A percentile compares a stretch with the other conserved stretches of the same genome.
These are phyloP conservation scores for Mycena haematopus DNA, from an alignment of 768 basidiomycete genomes.

Conservation along the genomic window DNA sequence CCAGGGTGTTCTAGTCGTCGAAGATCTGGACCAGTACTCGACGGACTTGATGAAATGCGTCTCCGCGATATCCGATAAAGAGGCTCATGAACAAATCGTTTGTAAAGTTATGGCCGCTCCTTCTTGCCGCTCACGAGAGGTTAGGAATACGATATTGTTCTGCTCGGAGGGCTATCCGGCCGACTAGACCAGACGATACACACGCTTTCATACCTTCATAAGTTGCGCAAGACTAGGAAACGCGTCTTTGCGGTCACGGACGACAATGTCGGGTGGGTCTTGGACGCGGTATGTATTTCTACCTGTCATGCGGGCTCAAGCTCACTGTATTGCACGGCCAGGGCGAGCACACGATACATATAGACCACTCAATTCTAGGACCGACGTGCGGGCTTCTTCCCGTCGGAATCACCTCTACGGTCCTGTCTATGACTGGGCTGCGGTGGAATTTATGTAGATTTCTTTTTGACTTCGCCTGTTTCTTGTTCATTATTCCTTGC, in stretches of 20 bases:
- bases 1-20: slow-evolving; percentile 72
- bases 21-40: slow-evolving; percentile 79
- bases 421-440: slow-evolving; percentile 83
- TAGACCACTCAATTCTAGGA: slow-evolving; percentile 79
- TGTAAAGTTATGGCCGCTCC: slow-evolving; percentile 19
- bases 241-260: slow-evolving; percentile 84
- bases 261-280: slow-evolving; percentile 90
- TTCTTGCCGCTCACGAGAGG: background rate
- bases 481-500: background rate
- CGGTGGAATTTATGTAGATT: slow-evolving; percentile 86
- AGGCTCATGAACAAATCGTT: slow-evolving; percentile 51
- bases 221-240: slow-evolving; percentile 65
- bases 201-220: slow-evolving; percentile 84
- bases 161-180: slow-evolving; percentile 90
- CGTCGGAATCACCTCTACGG: slow-evolving; percentile 78
- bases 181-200: slow-evolving; percentile 95
- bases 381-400: slow-evolving; percentile 96
- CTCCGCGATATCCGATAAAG: slow-evolving; percentile 61
- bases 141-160: slow-evolving; percentile 67
- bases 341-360: slow-evolving; percentile 83
- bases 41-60: slow-evolving; percentile 98
- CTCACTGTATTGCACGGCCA: slow-evolving; percentile 37
- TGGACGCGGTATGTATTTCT: slow-evolving; percentile 64
- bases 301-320: background rate
- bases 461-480: background rate